These are phyloP conservation scores for Collariella sp. DNA, from an alignment of 495 filamentous ascomycete species.

Conservation along the genomic window DNA sequence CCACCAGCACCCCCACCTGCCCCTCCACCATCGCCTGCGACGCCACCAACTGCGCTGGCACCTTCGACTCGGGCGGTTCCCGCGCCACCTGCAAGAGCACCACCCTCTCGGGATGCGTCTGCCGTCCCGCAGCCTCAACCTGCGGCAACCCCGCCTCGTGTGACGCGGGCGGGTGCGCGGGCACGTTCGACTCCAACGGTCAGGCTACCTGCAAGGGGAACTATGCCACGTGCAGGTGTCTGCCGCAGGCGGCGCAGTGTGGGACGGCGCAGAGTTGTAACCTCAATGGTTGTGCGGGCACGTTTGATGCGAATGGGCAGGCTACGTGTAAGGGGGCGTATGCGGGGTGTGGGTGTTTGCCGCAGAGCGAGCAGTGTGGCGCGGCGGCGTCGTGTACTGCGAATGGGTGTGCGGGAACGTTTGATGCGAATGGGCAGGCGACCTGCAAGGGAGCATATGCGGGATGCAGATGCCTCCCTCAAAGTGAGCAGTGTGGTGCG, in stretches of 20 bases:
- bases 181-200: background rate
- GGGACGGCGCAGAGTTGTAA: background rate
- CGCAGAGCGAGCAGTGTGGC: background rate
- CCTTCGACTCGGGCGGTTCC: background rate
- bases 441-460: background rate
- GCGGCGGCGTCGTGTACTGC: background rate
- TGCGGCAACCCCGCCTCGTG: background rate
- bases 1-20: background rate
- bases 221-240: background rate
- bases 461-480: background rate
- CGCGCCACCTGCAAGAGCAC: background rate
- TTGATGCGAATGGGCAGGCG: background rate
- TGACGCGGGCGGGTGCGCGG: background rate
- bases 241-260: background rate
- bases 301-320: background rate
- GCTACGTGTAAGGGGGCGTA: background rate
- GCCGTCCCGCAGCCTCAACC: background rate
- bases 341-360: background rate
- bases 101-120: background rate
- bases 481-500: too few relatives aligned
- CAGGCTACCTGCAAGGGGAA: background rate
- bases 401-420: background rate
- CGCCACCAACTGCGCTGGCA: background rate
- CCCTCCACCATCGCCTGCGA: background rate
- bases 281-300: background rate